Conservation (phyloP, 2,329 filamentous ascomycete species). For the Botrytis fragariae region DNA sequence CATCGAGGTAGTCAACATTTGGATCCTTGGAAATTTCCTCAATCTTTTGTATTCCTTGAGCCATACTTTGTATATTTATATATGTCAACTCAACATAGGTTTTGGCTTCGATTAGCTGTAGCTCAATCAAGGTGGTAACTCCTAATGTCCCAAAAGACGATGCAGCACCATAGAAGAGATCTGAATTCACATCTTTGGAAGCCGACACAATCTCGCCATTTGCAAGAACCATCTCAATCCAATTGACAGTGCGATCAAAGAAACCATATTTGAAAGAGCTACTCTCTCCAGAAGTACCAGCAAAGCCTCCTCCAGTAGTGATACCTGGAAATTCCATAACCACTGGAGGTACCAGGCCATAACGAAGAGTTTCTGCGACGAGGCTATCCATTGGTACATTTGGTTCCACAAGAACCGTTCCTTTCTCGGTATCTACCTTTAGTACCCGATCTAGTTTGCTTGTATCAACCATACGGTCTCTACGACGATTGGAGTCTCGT, state of each 20-base stretch:
- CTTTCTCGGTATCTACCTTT: constrained; percentile 42
- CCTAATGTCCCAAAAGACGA: constrained; percentile 60
- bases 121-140: constrained; percentile 57
- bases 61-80: constrained; percentile 43
- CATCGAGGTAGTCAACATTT: constrained; percentile 57
- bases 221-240: constrained; percentile 60
- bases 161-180: constrained; percentile 58
- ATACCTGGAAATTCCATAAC: constrained; percentile 72
- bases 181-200: constrained; percentile 46
- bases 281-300: constrained; percentile 65
- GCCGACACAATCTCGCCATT: constrained; percentile 54
- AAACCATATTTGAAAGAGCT: constrained; percentile 63
- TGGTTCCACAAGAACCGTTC: constrained; percentile 57
- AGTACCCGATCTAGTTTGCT: constrained; percentile 47
- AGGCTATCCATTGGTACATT: constrained; percentile 67
- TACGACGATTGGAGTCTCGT: constrained; percentile 37
- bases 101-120: constrained; percentile 53
- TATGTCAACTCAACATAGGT: constrained; percentile 56
- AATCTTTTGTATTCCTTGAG: constrained; percentile 44
- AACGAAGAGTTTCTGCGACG: constrained; percentile 52
- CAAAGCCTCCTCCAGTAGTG: constrained; percentile 64
- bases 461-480: constrained; percentile 43
- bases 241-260: constrained; percentile 61
- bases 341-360: constrained; percentile 58
- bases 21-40: constrained; percentile 33